Conservation (phyloP, 2,329 filamentous ascomycete species). For the Botrytis galanthina region DNA sequence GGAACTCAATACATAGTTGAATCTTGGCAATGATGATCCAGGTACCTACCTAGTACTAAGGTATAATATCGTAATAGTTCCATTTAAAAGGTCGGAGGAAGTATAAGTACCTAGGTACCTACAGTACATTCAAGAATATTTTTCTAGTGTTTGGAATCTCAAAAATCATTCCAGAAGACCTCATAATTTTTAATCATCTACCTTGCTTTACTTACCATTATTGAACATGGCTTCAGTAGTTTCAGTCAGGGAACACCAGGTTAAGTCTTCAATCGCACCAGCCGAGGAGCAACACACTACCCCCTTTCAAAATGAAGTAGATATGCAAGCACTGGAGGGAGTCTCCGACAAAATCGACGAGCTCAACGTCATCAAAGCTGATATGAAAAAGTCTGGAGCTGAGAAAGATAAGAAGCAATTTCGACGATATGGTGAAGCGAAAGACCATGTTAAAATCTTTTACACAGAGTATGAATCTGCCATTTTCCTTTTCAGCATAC, state of each 20-base stretch:
- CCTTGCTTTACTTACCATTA: neutral
- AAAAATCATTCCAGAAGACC: neutral
- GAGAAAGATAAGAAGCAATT: conserved; percentile 78
- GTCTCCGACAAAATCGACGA: conserved; percentile 51
- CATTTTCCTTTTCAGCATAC: neutral
- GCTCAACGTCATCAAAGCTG: conserved; percentile 53
- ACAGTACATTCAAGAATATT: neutral
- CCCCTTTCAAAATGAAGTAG: conserved; percentile 21
- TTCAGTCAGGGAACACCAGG: neutral
- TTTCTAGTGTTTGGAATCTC: no score
- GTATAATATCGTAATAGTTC: neutral
- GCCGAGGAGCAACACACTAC: no score
- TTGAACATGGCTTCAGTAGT: neutral
- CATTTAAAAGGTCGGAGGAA: neutral
- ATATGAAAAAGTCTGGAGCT: conserved; percentile 58
- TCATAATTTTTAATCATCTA: neutral
- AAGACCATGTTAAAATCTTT: conserved; percentile 81
- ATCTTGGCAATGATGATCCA: neutral
- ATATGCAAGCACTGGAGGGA: conserved; percentile 43
- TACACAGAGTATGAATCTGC: conserved; percentile 57
- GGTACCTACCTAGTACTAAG: neutral
- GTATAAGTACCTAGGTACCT: neutral
- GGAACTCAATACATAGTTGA: neutral
- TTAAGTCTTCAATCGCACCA: neutral
- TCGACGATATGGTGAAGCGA: conserved; percentile 79